Percentiles rank a stretch among this genome's conserved stretches.
Evolutionary conservation across 352 stramenopile genomes (phyloP).

Genomic region (Globisporangium spinosum): DNA sequence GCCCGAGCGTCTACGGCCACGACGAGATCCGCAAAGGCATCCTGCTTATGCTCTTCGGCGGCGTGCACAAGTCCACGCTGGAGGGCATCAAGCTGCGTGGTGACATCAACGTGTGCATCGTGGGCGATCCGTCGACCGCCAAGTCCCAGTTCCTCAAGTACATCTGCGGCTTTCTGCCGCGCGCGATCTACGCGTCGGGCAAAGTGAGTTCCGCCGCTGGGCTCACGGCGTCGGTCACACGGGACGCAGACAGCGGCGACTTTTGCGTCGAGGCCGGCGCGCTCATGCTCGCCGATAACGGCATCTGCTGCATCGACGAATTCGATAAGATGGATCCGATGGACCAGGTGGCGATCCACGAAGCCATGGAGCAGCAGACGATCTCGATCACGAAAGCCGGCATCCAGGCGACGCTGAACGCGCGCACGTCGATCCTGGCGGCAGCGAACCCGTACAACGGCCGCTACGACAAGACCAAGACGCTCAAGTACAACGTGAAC

Average conservation of each 20-base stretch:
- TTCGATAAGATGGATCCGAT: constrained; percentile 98
- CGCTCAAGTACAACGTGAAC: constrained; percentile 87
- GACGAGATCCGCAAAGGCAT: constrained; percentile 92
- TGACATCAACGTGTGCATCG: constrained; percentile 99
- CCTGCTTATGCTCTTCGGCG: constrained; percentile 97
- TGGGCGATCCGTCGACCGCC: constrained; percentile 96
- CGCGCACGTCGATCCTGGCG: constrained; percentile 98
- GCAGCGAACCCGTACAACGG: constrained; percentile 98
- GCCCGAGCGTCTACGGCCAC: constrained; percentile 97
- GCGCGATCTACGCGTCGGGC: constrained; percentile 98
- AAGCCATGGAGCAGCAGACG: constrained; percentile 99
- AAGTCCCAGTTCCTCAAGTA: constrained; percentile 99
- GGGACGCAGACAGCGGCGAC: constrained; percentile 92
- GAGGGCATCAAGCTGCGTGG: constrained; percentile 98
- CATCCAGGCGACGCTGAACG: constrained; percentile 99
- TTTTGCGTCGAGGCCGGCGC: constrained; percentile 92
- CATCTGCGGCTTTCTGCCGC: constrained; percentile 90
- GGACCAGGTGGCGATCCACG: constrained; percentile 98
- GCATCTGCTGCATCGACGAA: constrained; percentile 99
- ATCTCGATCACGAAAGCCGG: constrained; percentile 98
- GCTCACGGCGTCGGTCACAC: constrained; percentile 96
- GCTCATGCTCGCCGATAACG: constrained; percentile 98
- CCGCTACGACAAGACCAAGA: constrained; percentile 90
- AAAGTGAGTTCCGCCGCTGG: constrained; percentile 98
- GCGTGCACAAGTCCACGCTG: constrained; percentile 96